Evolutionary conservation across 208 protist species (phyloP), one percentile per base, ranked within the genome.

Genomic region (Naegleria fowleri): DNA sequence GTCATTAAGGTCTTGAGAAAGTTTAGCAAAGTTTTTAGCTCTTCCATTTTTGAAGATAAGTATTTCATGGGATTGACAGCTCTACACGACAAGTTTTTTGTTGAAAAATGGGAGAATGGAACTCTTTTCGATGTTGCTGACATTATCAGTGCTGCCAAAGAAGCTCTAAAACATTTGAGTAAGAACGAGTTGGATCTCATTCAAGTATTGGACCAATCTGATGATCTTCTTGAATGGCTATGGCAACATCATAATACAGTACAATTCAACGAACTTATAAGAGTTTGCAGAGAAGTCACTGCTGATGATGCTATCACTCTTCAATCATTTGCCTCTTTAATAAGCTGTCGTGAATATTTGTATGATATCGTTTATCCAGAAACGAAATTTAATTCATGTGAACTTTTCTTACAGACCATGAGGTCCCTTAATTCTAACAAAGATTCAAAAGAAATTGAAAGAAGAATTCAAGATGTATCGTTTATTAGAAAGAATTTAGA

Each of bases 301-400:
- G 7, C 43, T 48, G 85, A 88, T 38, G 41, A 88, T 39, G 85
- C 85, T 51, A 48, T 88, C 5, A 36, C n/a, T n/a, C 29, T 88
- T 6, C 85, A 88, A 36, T 88, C 85, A 25, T 88, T 88, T 88
- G 85, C 85, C 39, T 88, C 85, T 58, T 13, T 88, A 22, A 88
- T 13, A 15, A 38, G 40, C 7, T 36, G 41, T 11, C 5, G 85
- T 38, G 6, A 48, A 39, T 58, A 88, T 58, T 38, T 88, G 43
- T 88, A 29, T 36, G n/a, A 33, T 25, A 6, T 88, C 0, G 6
- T 88, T 29, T 88, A 88, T 58, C 85, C 39, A 58, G 13, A 25
- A 79, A 79, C 25, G 5, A 58, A 36, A n/a, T 88, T 58, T 39
- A 19, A 0, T 1, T 25, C 6, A 19, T 29, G 22, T 39, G 22